These are phyloP conservation scores for Gynochthodes officinalis DNA, from an alignment of 257 asterid species.

Conservation along the genomic window DNA sequence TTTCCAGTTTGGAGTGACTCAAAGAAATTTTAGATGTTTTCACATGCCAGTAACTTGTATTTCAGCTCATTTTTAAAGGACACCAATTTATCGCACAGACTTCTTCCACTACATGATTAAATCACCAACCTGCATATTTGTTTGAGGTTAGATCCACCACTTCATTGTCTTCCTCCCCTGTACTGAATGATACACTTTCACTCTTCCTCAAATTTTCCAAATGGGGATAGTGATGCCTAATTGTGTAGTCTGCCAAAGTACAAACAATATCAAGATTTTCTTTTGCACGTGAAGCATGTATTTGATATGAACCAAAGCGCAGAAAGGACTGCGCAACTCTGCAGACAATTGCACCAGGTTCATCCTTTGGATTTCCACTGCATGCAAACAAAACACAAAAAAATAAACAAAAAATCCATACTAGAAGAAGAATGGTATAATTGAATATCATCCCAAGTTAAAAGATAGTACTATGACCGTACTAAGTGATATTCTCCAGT, in stretches of 20 bases:
- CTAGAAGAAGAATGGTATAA: not conserved
- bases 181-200: constrained; percentile 76
- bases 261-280: constrained; percentile 74
- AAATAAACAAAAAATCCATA: not conserved
- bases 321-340: constrained; percentile 90
- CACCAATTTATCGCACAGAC: not conserved
- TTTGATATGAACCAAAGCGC: constrained; percentile 94
- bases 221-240: constrained; percentile 83
- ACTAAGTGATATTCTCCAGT: not conserved
- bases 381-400: constrained; percentile 21
- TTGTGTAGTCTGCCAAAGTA: constrained; percentile 77
- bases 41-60: not conserved
- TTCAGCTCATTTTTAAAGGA: not conserved
- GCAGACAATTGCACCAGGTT: constrained; percentile 96
- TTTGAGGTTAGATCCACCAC: constrained; percentile 93
- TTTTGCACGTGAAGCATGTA: constrained; percentile 85
- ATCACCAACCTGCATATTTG: constrained; percentile 73
- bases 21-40: not conserved
- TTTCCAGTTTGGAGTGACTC: not conserved
- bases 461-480: not conserved
- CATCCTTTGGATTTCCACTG: constrained; percentile 98
- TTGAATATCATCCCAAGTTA: not conserved
- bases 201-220: constrained; percentile 74
- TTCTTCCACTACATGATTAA: not conserved
- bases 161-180: constrained; percentile 78